phyloP scores from a whole-genome alignment of 306 rosid species.

The Chamaecrista fasciculata region DNA sequence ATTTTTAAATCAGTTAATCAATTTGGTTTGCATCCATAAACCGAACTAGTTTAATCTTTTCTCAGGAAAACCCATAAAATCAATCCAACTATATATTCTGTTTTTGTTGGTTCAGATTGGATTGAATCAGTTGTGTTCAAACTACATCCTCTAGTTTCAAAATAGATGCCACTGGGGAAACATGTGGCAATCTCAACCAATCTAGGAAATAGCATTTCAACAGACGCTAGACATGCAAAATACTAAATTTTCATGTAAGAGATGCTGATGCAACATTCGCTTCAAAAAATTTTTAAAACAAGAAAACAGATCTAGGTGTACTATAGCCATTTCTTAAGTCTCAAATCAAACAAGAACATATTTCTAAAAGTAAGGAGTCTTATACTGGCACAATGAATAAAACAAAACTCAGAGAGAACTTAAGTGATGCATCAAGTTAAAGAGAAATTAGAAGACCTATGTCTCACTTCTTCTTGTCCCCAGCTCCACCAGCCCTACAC shows the following conservation, averaged over 20 bases:
- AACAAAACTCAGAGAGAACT: neutral
- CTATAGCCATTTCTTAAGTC: neutral
- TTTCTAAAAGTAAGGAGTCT: neutral
- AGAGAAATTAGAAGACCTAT: neutral
- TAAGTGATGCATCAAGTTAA: neutral
- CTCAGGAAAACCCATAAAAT: too few species aligned
- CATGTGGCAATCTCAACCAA: too few species aligned
- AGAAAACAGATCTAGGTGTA: neutral
- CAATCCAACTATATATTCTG: too few species aligned
- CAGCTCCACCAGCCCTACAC: slow-evolving; percentile 5
- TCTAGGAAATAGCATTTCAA: neutral
- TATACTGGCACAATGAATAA: neutral
- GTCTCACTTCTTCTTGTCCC: slow-evolving; percentile 19
- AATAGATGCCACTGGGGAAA: neutral
- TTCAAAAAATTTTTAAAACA: neutral
- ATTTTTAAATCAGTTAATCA: too few species aligned
- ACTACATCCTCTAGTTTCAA: neutral
- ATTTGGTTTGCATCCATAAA: too few species aligned
- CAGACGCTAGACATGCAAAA: too few species aligned
- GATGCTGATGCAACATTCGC: neutral
- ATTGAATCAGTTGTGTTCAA: too few species aligned
- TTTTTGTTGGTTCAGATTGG: too few species aligned
- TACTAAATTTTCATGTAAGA: neutral
- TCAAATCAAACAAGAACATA: neutral
- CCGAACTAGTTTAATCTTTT: too few species aligned